These are phyloP conservation scores for Metschnikowia aberdeeniae DNA, from an alignment of 805 yeast species.

Conservation along the genomic window DNA sequence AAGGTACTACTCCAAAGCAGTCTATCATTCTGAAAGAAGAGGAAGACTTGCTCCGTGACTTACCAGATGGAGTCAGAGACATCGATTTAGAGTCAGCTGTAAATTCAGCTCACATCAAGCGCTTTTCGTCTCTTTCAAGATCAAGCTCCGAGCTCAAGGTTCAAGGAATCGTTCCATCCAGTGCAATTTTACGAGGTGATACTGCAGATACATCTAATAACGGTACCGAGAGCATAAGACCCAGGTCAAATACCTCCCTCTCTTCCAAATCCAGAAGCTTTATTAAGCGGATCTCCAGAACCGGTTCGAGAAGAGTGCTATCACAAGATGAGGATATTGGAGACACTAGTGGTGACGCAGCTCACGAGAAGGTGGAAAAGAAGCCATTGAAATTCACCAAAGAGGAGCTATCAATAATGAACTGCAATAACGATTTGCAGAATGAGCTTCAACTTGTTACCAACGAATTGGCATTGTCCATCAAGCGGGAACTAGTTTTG, in stretches of 20 bases:
- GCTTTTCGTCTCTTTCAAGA: conserved; percentile 12
- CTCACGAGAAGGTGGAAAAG: conserved; percentile 1
- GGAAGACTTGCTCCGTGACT: background rate
- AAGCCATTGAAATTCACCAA: conserved; percentile 41
- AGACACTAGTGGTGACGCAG: background rate
- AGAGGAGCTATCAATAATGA: conserved; percentile 60
- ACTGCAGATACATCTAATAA: conserved; percentile 2
- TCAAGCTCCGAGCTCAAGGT: conserved; percentile 16
- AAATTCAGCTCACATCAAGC: background rate
- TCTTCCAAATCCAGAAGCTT: conserved; percentile 28
- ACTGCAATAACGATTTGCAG: conserved; percentile 53
- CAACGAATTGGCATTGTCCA: conserved; percentile 67
- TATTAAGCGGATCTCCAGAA: conserved; percentile 31
- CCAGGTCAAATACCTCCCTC: conserved; percentile 24
- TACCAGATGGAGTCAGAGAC: background rate
- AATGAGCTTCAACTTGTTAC: conserved; percentile 66
- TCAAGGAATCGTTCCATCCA: conserved; percentile 13
- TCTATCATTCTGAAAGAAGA: background rate
- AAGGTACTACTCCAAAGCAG: background rate
- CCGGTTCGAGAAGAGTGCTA: conserved; percentile 7
- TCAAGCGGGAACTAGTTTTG: conserved; percentile 61
- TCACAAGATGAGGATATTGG: background rate
- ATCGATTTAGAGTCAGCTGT: background rate
- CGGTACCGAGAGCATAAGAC: conserved; percentile 15
- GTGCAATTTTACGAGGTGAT: conserved; percentile 11